A percentile compares a stretch with the other conserved stretches of the same genome.
Conservation (phyloP, 1,284 basidiomycete genomes). For the Ceratobasidium sp. region DNA sequence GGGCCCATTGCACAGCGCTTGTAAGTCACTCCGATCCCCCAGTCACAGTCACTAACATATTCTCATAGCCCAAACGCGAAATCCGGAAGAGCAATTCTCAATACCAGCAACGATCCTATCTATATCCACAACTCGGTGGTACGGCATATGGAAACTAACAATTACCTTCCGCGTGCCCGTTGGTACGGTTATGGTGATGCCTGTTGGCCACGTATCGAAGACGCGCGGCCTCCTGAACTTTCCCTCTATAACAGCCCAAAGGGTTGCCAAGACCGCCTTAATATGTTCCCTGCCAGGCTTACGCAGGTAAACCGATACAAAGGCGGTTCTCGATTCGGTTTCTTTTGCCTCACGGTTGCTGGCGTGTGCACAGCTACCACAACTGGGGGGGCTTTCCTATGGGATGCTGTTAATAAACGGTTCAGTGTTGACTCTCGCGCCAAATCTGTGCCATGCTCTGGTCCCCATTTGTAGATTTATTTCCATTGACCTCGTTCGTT, state of each 20-base stretch:
- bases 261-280: too few relatives aligned
- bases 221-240: background rate
- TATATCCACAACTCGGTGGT: constrained; percentile 30
- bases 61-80: constrained; percentile 21
- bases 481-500: too few relatives aligned
- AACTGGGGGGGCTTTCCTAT: too few relatives aligned
- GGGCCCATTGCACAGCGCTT: constrained; percentile 5
- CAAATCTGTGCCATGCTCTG: too few relatives aligned
- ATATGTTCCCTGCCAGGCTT: too few relatives aligned
- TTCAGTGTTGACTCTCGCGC: too few relatives aligned
- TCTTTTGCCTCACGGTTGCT: too few relatives aligned
- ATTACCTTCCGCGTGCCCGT: constrained; percentile 25
- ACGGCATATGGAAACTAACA: background rate
- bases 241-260: background rate
- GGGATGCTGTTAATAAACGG: too few relatives aligned
- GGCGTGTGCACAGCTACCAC: too few relatives aligned
- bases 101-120: constrained; percentile 13
- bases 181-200: constrained; percentile 15
- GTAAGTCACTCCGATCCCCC: background rate
- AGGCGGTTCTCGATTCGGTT: too few relatives aligned
- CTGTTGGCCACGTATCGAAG: constrained; percentile 25
- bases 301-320: too few relatives aligned
- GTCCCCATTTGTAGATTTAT: too few relatives aligned
- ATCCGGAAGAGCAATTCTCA: constrained; percentile 6
- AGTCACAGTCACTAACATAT: background rate